These are phyloP conservation scores for Backusella luteola DNA, from an alignment of 192 early-diverging fungal genomes.

Conservation along the genomic window DNA sequence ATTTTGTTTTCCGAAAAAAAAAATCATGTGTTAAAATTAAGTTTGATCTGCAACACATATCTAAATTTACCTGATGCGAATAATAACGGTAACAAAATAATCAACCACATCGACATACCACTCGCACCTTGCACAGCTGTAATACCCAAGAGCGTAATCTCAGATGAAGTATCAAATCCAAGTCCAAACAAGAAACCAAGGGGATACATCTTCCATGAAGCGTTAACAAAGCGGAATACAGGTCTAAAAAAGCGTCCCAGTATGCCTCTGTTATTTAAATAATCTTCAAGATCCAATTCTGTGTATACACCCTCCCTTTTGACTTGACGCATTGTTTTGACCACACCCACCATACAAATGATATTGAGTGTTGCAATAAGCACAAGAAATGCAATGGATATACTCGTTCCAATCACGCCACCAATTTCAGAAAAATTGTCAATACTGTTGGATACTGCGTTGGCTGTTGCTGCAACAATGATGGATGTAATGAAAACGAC, in stretches of 20 bases:
- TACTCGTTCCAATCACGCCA: constrained; percentile 58
- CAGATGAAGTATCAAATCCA: constrained; percentile 73
- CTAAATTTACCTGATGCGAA: constrained; percentile 54
- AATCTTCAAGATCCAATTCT: constrained; percentile 40
- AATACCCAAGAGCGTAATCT: constrained; percentile 60
- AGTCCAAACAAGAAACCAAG: constrained; percentile 63
- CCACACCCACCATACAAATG: constrained; percentile 43
- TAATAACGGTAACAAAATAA: constrained; percentile 59
- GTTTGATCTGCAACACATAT: neutral
- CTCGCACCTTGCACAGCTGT: constrained; percentile 48
- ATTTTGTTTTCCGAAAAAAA: neutral
- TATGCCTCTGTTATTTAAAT: constrained; percentile 34
- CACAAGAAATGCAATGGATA: constrained; percentile 58
- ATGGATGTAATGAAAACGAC: constrained; percentile 56
- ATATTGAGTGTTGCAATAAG: constrained; percentile 56
- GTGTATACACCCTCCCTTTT: constrained; percentile 36
- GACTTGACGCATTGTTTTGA: constrained; percentile 31
- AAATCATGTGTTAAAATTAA: neutral
- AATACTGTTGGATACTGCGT: constrained; percentile 41
- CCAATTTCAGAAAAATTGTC: constrained; percentile 45
- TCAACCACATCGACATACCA: constrained; percentile 48
- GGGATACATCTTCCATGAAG: constrained; percentile 69
- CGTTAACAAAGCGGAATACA: constrained; percentile 50
- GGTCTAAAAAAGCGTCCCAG: constrained; percentile 48
- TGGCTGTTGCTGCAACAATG: constrained; percentile 44